Evolutionary conservation across 1,284 basidiomycete species (phyloP), one percentile per base, ranked within the genome.

Genomic region (Rhodotorula sp.): DNA sequence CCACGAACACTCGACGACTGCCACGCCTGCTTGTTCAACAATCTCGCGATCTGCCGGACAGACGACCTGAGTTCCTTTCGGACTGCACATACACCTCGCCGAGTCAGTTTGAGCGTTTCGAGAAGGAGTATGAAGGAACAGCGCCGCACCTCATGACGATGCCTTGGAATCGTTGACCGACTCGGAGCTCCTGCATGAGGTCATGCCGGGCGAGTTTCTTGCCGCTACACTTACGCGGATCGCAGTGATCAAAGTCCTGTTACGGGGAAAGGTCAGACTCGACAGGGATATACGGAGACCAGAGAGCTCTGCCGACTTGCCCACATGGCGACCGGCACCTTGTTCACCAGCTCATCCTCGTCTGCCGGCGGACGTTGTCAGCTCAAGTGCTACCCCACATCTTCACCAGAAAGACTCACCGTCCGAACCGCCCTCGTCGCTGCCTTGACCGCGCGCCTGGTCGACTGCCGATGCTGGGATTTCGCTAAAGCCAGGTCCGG

Each of bases 1-100:
- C 95, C 95, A 99, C 6, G 92, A 95, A 81, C 94, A 97, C 80
- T 99, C 95, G 2, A 99, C 93, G 14, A 99, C 95, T 0, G 95
- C 95, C 2, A 98, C 83, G 0, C 95, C 95, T 55, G 85, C 84
- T 69, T 87, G 85, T 5, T 86, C 84, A 19, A 98, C 83, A 64
- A 95, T 87, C n/a, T 90, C 88, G 23, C 87, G 86, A 80, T 99
- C 95, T 1, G 89, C 86, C 0, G 93, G 93, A 60, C 89, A 91
- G 43, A 98, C 86, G 4, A 91, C 85, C 76, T 87, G 86, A 28
- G 86, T 90, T 0, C 89, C 95, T 79, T 93, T 91, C 0, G 95
- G 95, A 34, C 94, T 97, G 77, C n/a, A 28, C 14, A 55, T n/a
- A 16, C 26, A 55, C n/a, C 54, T 50, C 26, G n/a, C 34, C n/a